A percentile compares a stretch with the other conserved stretches of the same genome.
Evolutionary conservation across 257 asterid species (phyloP).

Genomic region (Verbena officinalis): DNA sequence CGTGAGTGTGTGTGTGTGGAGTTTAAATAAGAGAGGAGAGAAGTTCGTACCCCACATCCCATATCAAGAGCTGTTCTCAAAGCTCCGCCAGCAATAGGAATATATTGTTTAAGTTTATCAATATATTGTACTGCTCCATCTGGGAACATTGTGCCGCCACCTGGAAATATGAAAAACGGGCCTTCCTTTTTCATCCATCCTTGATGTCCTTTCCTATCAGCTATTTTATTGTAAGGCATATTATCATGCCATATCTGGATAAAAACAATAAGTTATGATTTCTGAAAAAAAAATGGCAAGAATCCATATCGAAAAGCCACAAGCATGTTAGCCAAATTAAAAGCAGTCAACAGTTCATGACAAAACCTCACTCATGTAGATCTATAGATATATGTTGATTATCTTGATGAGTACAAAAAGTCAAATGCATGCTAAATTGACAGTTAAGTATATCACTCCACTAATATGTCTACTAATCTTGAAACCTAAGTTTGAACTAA

Average conservation of each 20-base stretch:
- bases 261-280: slow-evolving; percentile 20
- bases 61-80: slow-evolving; percentile 97
- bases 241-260: slow-evolving; percentile 95
- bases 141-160: slow-evolving; percentile 97
- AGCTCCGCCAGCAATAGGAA: slow-evolving; percentile 83
- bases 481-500: not conserved
- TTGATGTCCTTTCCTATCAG: slow-evolving; percentile 95
- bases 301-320: not conserved
- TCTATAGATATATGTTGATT: not conserved
- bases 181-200: slow-evolving; percentile 99
- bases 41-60: slow-evolving; percentile 89
- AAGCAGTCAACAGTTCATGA: slow-evolving; percentile 4
- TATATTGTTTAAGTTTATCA: slow-evolving; percentile 89
- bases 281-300: not conserved
- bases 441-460: not conserved
- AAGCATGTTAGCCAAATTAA: slow-evolving; percentile 20
- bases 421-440: not conserved
- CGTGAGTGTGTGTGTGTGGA: too few relatives aligned
- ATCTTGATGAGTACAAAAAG: not conserved
- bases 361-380: slow-evolving; percentile 11
- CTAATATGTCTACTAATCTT: not conserved
- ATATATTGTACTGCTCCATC: slow-evolving; percentile 93
- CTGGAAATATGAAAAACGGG: slow-evolving; percentile 84
- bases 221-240: slow-evolving; percentile 92
- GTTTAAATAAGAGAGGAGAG: not conserved